Evolutionary conservation across 2,329 filamentous ascomycete species (phyloP), one percentile per base, ranked within the genome.

Genomic region (Penicillium sp.): DNA sequence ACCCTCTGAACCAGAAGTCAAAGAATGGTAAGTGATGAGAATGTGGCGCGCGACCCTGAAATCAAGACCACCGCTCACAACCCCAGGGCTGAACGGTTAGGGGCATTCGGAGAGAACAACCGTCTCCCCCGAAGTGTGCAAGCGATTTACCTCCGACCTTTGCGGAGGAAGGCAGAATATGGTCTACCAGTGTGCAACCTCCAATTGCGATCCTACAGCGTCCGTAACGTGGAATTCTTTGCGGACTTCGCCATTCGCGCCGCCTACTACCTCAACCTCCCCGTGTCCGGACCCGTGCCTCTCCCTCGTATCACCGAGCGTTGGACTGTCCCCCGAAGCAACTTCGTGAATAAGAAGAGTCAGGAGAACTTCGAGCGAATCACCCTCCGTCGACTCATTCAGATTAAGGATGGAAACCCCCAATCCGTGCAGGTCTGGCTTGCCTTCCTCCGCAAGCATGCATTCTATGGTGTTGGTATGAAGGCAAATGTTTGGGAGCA

Each of bases 361-460:
- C 92, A 99, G 75, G 94, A 99, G 77, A 99, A 99, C 75, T 99
- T 96, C 69, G 93, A 97, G 78, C 83, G 94, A 50, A 87, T 94
- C 56, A 99, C 94, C 1, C 75, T 92, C 66, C 84, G 92, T 50
- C 81, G 94, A 13, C 74, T 97, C 66, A 92, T 99, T 48, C 92
- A 96, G 75, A 94, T 99, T 68, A 88, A 90, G 61, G 94, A 97
- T 68, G 94, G 92, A 0, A 83, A 97, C 67, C 87, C 92, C 0
- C 90, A 97, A 71, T 88, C 86, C 1, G 92, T 99, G 34, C 88
- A 95, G 74, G 75, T 92, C 27, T 99, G 94, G 94, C 78, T 99
- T 54, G 92, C 91, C 0, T 97, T 96, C 70, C 73, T 99, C 69
- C 85, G 89, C 68, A 96, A 96, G 76, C 88, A 97, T 70, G 90